Conservation (phyloP, 371 early-diverging fungal genomes). For the Umbelopsis sp. region DNA sequence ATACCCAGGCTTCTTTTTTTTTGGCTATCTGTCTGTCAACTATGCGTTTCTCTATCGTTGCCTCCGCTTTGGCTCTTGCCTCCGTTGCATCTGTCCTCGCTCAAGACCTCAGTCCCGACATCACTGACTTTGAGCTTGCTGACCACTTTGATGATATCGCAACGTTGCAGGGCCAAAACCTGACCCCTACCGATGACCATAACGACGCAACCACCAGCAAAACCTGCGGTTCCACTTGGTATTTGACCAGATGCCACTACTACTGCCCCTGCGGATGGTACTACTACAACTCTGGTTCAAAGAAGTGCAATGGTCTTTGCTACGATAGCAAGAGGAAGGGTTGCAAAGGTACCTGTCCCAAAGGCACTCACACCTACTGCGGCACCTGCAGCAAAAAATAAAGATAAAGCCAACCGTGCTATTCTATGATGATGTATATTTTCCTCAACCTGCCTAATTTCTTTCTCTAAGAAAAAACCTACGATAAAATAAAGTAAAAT, state of each 20-base stretch:
- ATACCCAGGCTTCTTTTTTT: too few relatives aligned
- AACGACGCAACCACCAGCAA: background rate
- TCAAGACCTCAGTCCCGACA: background rate
- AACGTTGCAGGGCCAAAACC: background rate
- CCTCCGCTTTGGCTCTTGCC: background rate
- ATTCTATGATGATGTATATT: background rate
- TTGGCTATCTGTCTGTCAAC: too few relatives aligned
- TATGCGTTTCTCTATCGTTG: background rate
- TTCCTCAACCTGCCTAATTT: background rate
- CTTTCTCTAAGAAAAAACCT: too few relatives aligned
- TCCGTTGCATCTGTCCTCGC: background rate
- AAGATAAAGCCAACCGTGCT: background rate
- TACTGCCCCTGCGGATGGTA: conserved; percentile 16
- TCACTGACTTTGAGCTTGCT: background rate
- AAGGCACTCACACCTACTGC: conserved; percentile 8
- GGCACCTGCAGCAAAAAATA: background rate
- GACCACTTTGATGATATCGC: background rate
- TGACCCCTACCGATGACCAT: background rate
- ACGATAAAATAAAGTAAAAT: too few relatives aligned
- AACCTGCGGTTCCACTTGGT: background rate
- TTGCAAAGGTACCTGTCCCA: conserved; percentile 1
- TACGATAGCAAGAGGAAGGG: background rate
- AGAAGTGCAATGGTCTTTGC: conserved; percentile 10
- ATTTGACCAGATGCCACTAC: background rate
- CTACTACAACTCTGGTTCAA: background rate